Evolutionary conservation across 2,329 filamentous ascomycete species (phyloP).

Genomic region (Fusarium globosum): DNA sequence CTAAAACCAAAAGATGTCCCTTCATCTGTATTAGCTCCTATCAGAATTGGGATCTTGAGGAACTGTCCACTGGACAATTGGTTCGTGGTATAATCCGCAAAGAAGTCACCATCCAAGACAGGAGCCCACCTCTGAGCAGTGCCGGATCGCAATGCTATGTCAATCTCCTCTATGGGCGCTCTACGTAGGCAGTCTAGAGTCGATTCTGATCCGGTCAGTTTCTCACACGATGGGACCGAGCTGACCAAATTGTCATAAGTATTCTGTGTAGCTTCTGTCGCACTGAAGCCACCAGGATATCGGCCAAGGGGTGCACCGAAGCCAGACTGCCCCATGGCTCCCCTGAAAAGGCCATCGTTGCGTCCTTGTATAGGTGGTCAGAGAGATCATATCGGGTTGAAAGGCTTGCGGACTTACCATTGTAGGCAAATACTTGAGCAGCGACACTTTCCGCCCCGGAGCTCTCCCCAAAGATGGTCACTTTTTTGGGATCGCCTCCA

Average conservation of each 20-base stretch:
- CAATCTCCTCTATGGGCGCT: slow-evolving; percentile 46
- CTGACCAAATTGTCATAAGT: slow-evolving; percentile 47
- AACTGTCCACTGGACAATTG: slow-evolving; percentile 50
- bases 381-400: accelerated
- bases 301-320: slow-evolving; percentile 49
- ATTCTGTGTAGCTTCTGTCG: slow-evolving; percentile 43
- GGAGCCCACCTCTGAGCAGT: slow-evolving; percentile 38
- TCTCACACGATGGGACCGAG: slow-evolving; percentile 37
- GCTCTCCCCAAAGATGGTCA: slow-evolving; percentile 64
- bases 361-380: slow-evolving; percentile 44
- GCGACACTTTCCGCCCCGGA: slow-evolving; percentile 53
- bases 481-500: slow-evolving; percentile 57
- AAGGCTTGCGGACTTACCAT: slow-evolving; percentile 46
- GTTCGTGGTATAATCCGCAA: slow-evolving; percentile 46
- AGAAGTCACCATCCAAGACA: slow-evolving; percentile 52
- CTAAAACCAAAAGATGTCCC: slow-evolving; percentile 42
- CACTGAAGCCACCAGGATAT: slow-evolving; percentile 45
- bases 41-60: slow-evolving; percentile 49
- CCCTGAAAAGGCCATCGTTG: slow-evolving; percentile 63
- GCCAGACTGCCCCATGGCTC: slow-evolving; percentile 62
- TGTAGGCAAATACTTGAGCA: slow-evolving; percentile 27
- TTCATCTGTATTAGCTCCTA: slow-evolving; percentile 52
- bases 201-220: slow-evolving; percentile 35
- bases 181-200: slow-evolving; percentile 46
- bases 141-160: slow-evolving; percentile 26